Evolutionary conservation across 2,329 filamentous ascomycete species (phyloP).

Genomic region (Didymella exigua): DNA sequence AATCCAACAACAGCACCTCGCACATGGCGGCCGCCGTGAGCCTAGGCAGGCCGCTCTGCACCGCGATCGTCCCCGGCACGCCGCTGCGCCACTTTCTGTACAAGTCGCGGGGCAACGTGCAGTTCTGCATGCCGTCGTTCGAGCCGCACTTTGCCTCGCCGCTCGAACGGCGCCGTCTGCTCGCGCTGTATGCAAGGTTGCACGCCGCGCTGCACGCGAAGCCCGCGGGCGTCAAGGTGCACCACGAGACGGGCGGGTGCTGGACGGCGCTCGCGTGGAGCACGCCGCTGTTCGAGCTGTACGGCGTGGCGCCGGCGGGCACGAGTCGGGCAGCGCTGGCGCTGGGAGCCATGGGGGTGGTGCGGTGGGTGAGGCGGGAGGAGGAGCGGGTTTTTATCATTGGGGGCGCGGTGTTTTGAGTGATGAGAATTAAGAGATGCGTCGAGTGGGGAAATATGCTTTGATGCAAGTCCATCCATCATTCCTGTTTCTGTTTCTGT

Average conservation of each 20-base stretch:
- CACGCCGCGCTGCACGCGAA: slow-evolving; percentile 86
- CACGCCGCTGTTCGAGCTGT: slow-evolving; percentile 90
- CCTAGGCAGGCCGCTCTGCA: slow-evolving; percentile 71
- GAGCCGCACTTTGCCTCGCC: slow-evolving; percentile 68
- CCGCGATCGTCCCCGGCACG: slow-evolving; percentile 79
- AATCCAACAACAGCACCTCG: slow-evolving; percentile 74
- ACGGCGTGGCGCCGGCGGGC: slow-evolving; percentile 84
- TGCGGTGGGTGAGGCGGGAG: slow-evolving; percentile 89
- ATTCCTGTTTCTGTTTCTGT: too few relatives aligned
- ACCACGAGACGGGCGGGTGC: slow-evolving; percentile 76
- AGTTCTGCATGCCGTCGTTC: slow-evolving; percentile 90
- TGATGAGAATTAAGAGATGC: background rate
- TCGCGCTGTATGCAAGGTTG: slow-evolving; percentile 83
- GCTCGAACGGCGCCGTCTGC: slow-evolving; percentile 64
- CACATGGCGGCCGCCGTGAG: slow-evolving; percentile 74
- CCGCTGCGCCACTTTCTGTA: slow-evolving; percentile 91
- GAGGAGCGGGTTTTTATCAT: slow-evolving; percentile 96
- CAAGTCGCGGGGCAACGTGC: slow-evolving; percentile 92
- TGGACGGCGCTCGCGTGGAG: slow-evolving; percentile 85
- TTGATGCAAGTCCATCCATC: too few relatives aligned
- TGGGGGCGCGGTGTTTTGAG: slow-evolving; percentile 79
- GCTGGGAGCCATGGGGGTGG: slow-evolving; percentile 84
- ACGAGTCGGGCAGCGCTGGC: slow-evolving; percentile 69
- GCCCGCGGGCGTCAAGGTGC: slow-evolving; percentile 82
- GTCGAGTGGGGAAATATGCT: background rate